Evolutionary conservation across 192 early-diverging fungal species (phyloP).

Genomic region (Jimgerdemannia lactiflua): DNA sequence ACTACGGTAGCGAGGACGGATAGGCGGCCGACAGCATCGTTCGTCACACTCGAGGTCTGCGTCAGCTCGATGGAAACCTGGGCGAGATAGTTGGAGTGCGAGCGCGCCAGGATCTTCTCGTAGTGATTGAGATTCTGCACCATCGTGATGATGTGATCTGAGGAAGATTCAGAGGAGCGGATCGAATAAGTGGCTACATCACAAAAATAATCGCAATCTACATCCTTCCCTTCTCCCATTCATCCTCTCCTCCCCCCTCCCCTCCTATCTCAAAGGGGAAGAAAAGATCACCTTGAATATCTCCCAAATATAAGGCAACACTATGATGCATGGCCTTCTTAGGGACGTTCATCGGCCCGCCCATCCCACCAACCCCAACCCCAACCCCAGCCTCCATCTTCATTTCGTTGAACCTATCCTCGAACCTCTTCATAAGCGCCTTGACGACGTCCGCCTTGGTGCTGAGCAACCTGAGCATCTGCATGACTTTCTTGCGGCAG

Average conservation of each 20-base stretch:
- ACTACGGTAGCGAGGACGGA: constrained; percentile 87
- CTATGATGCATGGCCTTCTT: background rate
- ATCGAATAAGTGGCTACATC: too few relatives aligned
- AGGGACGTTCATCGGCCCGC: background rate
- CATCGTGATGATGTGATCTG: constrained; percentile 73
- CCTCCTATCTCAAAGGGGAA: background rate
- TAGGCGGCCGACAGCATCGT: constrained; percentile 84
- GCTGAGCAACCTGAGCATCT: constrained; percentile 61
- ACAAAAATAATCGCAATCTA: too few relatives aligned
- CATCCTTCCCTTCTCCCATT: background rate
- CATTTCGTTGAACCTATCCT: background rate
- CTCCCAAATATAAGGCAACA: background rate
- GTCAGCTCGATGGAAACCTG: constrained; percentile 76
- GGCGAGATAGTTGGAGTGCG: constrained; percentile 82
- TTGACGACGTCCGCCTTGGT: constrained; percentile 77
- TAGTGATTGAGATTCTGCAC: constrained; percentile 63
- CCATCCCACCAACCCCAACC: background rate
- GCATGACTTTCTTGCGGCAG: constrained; percentile 69
- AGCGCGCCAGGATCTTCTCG: constrained; percentile 67
- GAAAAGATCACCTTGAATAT: background rate
- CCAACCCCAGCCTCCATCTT: background rate
- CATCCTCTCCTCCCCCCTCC: background rate
- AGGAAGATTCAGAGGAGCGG: background rate
- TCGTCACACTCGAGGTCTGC: constrained; percentile 75
- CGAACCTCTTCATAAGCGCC: constrained; percentile 68